These are phyloP conservation scores for Ramicandelaber brevisporus DNA, from an alignment of 192 early-diverging fungal genomes.

Conservation along the genomic window DNA sequence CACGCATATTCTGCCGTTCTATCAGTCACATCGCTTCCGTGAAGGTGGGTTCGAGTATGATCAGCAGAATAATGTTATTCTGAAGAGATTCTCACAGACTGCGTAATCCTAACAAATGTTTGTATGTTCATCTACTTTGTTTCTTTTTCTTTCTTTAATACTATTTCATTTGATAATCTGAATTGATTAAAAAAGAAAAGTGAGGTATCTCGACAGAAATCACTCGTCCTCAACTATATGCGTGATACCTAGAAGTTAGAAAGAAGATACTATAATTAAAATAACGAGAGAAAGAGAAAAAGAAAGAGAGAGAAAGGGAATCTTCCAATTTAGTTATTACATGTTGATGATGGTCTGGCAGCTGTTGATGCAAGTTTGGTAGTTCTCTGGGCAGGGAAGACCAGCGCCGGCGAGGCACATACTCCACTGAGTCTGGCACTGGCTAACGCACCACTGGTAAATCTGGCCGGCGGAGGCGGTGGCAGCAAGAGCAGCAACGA, in stretches of 20 bases:
- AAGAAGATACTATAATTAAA: neutral
- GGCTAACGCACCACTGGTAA: too few relatives aligned
- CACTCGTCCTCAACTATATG: neutral
- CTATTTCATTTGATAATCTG: neutral
- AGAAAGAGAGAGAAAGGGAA: neutral
- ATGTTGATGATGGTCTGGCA: too few relatives aligned
- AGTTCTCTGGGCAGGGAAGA: too few relatives aligned
- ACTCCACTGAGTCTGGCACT: too few relatives aligned
- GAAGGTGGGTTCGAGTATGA: constrained; percentile 15
- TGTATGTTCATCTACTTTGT: neutral
- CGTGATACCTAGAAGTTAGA: neutral
- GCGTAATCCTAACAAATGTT: neutral
- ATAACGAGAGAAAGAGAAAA: neutral
- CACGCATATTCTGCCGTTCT: constrained; percentile 25
- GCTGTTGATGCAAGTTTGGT: too few relatives aligned
- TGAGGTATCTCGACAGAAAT: neutral
- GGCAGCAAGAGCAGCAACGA: too few relatives aligned
- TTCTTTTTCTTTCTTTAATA: neutral
- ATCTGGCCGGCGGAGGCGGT: too few relatives aligned
- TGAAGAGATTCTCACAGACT: constrained; percentile 7
- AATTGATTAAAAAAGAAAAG: neutral
- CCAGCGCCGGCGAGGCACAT: too few relatives aligned
- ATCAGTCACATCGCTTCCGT: constrained; percentile 17
- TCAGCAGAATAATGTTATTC: constrained; percentile 5
- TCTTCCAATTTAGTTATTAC: neutral